Evolutionary conservation across 441 rosid genomes (phyloP).

Genomic region (Adansonia gregorii): DNA sequence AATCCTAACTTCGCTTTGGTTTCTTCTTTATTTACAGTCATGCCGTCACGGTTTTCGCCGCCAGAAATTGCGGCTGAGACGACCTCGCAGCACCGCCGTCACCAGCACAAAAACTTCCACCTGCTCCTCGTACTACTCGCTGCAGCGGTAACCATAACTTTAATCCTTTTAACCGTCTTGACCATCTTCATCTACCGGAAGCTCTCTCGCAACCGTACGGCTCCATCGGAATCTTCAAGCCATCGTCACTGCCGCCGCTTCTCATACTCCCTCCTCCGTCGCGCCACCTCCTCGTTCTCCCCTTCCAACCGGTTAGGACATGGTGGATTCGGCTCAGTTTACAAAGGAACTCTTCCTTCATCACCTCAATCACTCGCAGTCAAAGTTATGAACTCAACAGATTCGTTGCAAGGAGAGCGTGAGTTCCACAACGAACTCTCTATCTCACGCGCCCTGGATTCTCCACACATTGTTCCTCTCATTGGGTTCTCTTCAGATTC

Average conservation of each 20-base stretch:
- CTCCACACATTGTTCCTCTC: constrained; percentile 70
- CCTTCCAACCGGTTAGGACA: constrained; percentile 73
- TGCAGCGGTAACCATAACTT: constrained; percentile 38
- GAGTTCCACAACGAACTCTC: constrained; percentile 90
- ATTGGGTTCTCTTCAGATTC: constrained; percentile 74
- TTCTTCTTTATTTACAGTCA: constrained; percentile 27
- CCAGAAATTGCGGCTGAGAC: constrained; percentile 31
- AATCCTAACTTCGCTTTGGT: constrained; percentile 2
- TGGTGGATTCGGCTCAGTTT: constrained; percentile 83
- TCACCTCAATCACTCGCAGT: constrained; percentile 59
- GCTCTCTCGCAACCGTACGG: constrained; percentile 62
- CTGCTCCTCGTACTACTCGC: constrained; percentile 50
- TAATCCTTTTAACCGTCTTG: constrained; percentile 45
- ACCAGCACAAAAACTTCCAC: constrained; percentile 30
- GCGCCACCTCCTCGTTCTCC: constrained; percentile 70
- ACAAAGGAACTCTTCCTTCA: constrained; percentile 61
- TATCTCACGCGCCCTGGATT: constrained; percentile 52
- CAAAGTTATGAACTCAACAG: constrained; percentile 66
- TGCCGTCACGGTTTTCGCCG: constrained; percentile 59
- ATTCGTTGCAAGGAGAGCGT: constrained; percentile 67
- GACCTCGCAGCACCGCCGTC: constrained; percentile 29
- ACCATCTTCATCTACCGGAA: constrained; percentile 61
- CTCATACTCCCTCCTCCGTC: constrained; percentile 76
- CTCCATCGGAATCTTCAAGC: constrained; percentile 59
- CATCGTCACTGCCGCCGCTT: constrained; percentile 62